Conservation (phyloP, 2,329 filamentous ascomycete genomes). For the Domatiomyces globalis region DNA sequence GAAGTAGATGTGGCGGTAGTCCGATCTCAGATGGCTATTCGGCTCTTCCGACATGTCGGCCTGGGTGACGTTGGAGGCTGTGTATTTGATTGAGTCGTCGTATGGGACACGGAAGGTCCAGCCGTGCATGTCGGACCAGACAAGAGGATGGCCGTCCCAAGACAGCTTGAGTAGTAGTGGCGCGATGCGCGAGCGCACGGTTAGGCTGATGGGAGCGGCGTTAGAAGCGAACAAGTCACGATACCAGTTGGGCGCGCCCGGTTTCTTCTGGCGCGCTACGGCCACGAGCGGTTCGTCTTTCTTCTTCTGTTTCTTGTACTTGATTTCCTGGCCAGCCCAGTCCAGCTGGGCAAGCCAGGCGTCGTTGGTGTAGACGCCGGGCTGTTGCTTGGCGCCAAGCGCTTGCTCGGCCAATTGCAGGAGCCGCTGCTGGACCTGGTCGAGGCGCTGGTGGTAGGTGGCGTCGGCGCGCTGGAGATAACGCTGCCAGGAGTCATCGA, state of each 20-base stretch:
- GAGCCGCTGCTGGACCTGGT: constrained; percentile 64
- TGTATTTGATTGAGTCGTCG: constrained; percentile 49
- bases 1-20: constrained; percentile 57
- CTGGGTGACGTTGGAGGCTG: constrained; percentile 53
- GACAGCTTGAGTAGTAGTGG: constrained; percentile 68
- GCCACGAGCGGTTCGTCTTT: constrained; percentile 67
- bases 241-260: constrained; percentile 92
- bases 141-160: constrained; percentile 78
- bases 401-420: constrained; percentile 62
- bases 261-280: constrained; percentile 74
- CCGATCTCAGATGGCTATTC: constrained; percentile 50
- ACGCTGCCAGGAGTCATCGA: constrained; percentile 72
- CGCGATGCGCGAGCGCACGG: constrained; percentile 75
- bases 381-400: constrained; percentile 54
- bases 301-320: constrained; percentile 81
- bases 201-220: constrained; percentile 53
- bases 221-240: constrained; percentile 72
- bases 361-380: constrained; percentile 58
- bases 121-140: constrained; percentile 86
- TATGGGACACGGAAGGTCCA: constrained; percentile 77
- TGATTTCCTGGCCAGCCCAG: constrained; percentile 87
- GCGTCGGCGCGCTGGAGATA: constrained; percentile 75
- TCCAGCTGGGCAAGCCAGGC: constrained; percentile 89
- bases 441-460: constrained; percentile 63
- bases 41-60: constrained; percentile 68